Evolutionary conservation across 176 grass and related monocot species (phyloP), one percentile per base, ranked within the genome.

Genomic region (Triticum turgidum): DNA sequence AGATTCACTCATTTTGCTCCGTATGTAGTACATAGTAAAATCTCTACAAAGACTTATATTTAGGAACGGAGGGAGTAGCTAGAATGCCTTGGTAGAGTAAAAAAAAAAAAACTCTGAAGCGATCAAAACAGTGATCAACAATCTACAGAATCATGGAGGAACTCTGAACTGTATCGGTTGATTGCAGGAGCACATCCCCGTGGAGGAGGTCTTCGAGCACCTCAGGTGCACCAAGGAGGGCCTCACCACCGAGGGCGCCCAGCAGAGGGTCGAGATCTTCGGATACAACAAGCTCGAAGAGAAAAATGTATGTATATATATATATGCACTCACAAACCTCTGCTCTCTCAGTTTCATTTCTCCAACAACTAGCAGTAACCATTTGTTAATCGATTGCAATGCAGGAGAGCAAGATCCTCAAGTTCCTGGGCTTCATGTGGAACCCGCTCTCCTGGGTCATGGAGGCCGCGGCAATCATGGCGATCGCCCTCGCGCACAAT

Each of bases 341-440:
- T 34, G 32, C 7, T 21, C 34, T 56, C 17, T 24, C 12, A 2
- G 3, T 24, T 38, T 34, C 11, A 41, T 18, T 15, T 35, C 77
- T 79, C 15, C 0, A 80, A 12, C 22, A 13, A 45, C 70, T 45
- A 27, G 70, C 11, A 22, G 1, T 47, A 15, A 25, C 45, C 12
- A 0, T 49, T 0, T 49, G 4, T 49, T 49, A 49, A 49, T 49
- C 4, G 14, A 49, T 49, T 49, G 45, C 45, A 49, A 14, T 14
- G 49, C 83, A 94, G 93, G 93, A 95, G 71, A 95, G 83, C 78
- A 95, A 95, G 84, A 13, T 95, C 21, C 93, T 95, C 83, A 95
- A 95, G 71, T 95, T 92, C 84, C 89, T 95, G 18, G 88, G 85
- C 4, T 95, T 95, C 51, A 95, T 92, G 93, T 95, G 93, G 93